phyloP scores from a whole-genome alignment of 352 stramenopile species.

The Globisporangium cystogenes region DNA sequence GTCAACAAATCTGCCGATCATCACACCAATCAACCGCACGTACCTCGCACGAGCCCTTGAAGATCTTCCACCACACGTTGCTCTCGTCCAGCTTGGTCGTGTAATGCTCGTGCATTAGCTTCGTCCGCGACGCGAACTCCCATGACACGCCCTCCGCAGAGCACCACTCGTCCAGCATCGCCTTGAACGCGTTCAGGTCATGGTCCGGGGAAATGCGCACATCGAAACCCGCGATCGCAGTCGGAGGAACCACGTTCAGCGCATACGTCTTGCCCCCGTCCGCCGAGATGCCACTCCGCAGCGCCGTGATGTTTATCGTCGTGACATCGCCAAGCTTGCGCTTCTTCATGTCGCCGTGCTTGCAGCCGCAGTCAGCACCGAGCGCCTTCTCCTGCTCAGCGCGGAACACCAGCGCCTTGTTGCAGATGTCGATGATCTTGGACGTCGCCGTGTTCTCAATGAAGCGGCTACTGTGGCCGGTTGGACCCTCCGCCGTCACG shows the following conservation, averaged over 20 bases:
- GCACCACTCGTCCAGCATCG: conserved; percentile 89
- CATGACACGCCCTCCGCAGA: conserved; percentile 73
- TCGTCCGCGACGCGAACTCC: conserved; percentile 34
- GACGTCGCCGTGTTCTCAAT: conserved; percentile 94
- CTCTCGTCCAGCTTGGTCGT: conserved; percentile 37
- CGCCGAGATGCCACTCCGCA: conserved; percentile 81
- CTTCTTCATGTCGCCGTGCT: conserved; percentile 90
- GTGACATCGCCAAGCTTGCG: conserved; percentile 92
- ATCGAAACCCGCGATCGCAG: conserved; percentile 88
- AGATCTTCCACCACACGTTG: conserved; percentile 38
- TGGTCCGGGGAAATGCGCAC: conserved; percentile 89
- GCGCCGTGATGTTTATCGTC: conserved; percentile 91
- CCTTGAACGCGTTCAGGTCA: conserved; percentile 70
- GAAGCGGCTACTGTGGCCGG: conserved; percentile 91
- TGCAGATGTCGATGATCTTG: conserved; percentile 90
- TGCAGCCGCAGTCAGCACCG: conserved; percentile 69
- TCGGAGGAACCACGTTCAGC: conserved; percentile 92
- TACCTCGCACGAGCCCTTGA: conserved; percentile 31
- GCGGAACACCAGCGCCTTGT: conserved; percentile 87
- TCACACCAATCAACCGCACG: neutral
- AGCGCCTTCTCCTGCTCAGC: conserved; percentile 85
- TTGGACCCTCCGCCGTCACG: conserved; percentile 69
- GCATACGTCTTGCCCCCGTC: conserved; percentile 80
- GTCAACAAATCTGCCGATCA: neutral
- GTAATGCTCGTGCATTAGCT: conserved; percentile 47